Conservation (phyloP, 345 rosid genomes). For the rapeseed (Brassica napus) region DNA sequence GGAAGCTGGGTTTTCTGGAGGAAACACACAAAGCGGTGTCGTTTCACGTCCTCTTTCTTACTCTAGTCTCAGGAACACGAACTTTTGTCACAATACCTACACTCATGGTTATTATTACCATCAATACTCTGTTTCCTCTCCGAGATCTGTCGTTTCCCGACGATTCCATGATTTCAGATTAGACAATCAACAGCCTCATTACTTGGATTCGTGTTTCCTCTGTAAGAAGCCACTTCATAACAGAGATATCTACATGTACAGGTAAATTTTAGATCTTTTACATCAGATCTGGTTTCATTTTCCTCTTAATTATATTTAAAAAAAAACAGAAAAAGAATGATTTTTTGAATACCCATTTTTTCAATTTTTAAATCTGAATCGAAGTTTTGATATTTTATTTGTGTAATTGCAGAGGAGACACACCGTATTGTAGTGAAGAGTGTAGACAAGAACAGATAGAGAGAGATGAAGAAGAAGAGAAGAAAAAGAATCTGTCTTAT, state of each 20-base stretch:
- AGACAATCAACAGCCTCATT: constrained; percentile 63
- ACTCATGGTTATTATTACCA: constrained; percentile 28
- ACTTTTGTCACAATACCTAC: constrained; percentile 8
- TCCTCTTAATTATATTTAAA: not conserved
- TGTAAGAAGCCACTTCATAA: constrained; percentile 69
- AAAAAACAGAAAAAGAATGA: not conserved
- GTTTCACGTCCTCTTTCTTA: constrained; percentile 47
- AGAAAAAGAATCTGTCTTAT: constrained; percentile 58
- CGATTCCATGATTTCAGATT: constrained; percentile 68
- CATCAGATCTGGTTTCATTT: constrained; percentile 15
- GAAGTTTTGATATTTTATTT: constrained; percentile 8
- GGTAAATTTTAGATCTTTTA: constrained; percentile 42
- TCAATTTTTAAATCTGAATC: not conserved
- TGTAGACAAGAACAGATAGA: constrained; percentile 87
- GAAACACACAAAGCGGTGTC: constrained; percentile 18
- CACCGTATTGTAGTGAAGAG: constrained; percentile 86
- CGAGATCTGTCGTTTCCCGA: constrained; percentile 49
- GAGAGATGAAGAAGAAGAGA: constrained; percentile 65
- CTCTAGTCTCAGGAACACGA: constrained; percentile 45
- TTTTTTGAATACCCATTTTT: not conserved
- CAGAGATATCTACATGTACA: constrained; percentile 85
- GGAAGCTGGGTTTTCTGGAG: constrained; percentile 63
- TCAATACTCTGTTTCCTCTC: constrained; percentile 48
- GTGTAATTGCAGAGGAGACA: constrained; percentile 68
- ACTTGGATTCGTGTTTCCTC: constrained; percentile 66